A percentile compares a stretch with the other conserved stretches of the same genome.
Conservation (phyloP, 306 rosid species). For the Cicer yamashitae region DNA sequence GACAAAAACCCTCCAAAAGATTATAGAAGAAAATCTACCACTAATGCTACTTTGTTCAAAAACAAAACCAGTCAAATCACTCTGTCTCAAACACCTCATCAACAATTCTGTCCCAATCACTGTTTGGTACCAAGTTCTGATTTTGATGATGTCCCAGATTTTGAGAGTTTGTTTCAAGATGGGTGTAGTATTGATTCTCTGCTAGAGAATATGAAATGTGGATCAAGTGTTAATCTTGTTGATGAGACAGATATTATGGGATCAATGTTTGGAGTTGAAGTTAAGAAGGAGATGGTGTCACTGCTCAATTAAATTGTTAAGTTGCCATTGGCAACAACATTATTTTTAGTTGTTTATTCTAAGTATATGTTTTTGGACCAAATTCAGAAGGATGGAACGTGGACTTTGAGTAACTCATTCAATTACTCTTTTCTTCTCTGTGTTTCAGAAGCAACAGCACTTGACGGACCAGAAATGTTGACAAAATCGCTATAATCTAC, state of each 20-base stretch:
- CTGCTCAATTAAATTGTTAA: slow-evolving; percentile 38
- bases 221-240: background rate
- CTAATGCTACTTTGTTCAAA: background rate
- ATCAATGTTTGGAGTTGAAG: slow-evolving; percentile 48
- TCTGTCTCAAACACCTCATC: slow-evolving; percentile 1
- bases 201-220: slow-evolving; percentile 60
- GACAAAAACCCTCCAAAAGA: slow-evolving; percentile 54
- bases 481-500: slow-evolving; percentile 1
- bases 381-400: slow-evolving; percentile 32
- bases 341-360: background rate
- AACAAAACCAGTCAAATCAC: slow-evolving; percentile 25
- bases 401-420: slow-evolving; percentile 14
- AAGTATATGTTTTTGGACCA: background rate
- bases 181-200: slow-evolving; percentile 65
- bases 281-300: slow-evolving; percentile 73
- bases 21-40: slow-evolving; percentile 48
- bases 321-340: slow-evolving; percentile 15
- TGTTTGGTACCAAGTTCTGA: slow-evolving; percentile 53
- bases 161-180: slow-evolving; percentile 65
- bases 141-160: slow-evolving; percentile 58
- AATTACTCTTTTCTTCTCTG: slow-evolving; percentile 1
- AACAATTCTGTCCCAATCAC: slow-evolving; percentile 42
- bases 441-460: background rate
- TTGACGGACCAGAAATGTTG: slow-evolving; percentile 16
- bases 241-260: slow-evolving; percentile 41